Percentiles rank a stretch among this genome's conserved stretches.
phyloP scores from a whole-genome alignment of 306 rosid genomes.

The Glycine soja region DNA sequence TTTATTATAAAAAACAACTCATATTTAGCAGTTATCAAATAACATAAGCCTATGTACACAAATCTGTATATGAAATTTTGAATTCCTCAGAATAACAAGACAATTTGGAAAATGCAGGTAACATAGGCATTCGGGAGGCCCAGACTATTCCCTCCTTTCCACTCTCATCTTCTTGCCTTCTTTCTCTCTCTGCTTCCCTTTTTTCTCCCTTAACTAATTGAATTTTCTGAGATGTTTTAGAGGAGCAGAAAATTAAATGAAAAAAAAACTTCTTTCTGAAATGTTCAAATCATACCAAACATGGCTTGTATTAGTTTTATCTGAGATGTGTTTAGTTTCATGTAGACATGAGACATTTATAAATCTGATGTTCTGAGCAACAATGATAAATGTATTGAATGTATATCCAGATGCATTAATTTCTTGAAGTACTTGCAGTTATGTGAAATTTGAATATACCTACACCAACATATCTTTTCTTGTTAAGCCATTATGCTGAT shows the following conservation, averaged over 20 bases:
- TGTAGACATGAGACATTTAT: background rate
- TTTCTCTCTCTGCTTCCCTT: background rate
- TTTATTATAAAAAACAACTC: too few relatives aligned
- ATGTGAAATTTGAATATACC: slow-evolving; percentile 10
- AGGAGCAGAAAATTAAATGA: too few relatives aligned
- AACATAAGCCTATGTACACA: background rate
- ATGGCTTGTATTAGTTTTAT: background rate
- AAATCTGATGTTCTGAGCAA: slow-evolving; percentile 28
- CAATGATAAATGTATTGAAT: background rate
- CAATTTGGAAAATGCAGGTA: background rate
- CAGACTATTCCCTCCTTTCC: background rate
- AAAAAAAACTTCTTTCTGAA: too few relatives aligned
- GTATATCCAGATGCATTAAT: slow-evolving; percentile 25
- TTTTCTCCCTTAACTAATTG: background rate
- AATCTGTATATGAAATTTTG: background rate
- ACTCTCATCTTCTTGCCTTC: background rate
- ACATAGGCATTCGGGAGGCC: background rate
- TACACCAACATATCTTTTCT: background rate
- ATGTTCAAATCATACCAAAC: slow-evolving; percentile 8
- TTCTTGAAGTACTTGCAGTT: slow-evolving; percentile 1
- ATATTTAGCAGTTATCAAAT: too few relatives aligned
- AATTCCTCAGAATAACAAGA: background rate
- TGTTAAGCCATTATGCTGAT: slow-evolving; percentile 16
- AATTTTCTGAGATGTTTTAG: background rate
- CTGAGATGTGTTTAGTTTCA: background rate